phyloP scores from a whole-genome alignment of 805 yeast genomes.

The Candida morakotiae region DNA sequence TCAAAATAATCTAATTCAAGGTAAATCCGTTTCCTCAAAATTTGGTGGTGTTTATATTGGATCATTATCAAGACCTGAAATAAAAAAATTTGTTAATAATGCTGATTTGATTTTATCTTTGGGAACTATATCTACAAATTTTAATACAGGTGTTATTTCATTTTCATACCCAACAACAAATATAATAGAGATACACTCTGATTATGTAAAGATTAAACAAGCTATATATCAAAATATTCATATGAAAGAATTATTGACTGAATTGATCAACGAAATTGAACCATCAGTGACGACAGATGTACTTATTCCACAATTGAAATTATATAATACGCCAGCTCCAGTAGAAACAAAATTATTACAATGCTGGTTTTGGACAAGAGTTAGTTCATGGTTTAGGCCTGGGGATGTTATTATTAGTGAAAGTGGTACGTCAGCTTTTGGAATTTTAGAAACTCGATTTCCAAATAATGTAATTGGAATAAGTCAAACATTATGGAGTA shows the following conservation, averaged over 20 bases:
- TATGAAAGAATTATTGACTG: constrained; percentile 44
- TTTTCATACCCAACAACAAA: constrained; percentile 36
- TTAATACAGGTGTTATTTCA: constrained; percentile 39
- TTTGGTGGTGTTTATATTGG: constrained; percentile 41
- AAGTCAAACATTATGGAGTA: constrained; percentile 74
- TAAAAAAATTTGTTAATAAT: constrained; percentile 32
- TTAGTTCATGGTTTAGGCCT: constrained; percentile 57
- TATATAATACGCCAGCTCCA: constrained; percentile 41
- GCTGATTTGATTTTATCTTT: constrained; percentile 34
- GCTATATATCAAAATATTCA: constrained; percentile 39
- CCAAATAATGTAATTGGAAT: constrained; percentile 61
- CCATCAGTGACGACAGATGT: constrained; percentile 39
- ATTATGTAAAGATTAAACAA: constrained; percentile 36
- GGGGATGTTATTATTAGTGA: constrained; percentile 69
- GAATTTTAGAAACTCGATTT: constrained; percentile 62
- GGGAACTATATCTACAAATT: constrained; percentile 38
- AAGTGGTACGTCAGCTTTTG: constrained; percentile 75
- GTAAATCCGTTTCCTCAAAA: constrained; percentile 19
- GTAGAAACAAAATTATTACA: constrained; percentile 39
- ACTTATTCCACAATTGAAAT: constrained; percentile 53
- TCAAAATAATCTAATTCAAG: constrained; percentile 17
- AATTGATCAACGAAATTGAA: constrained; percentile 33
- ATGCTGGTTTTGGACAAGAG: constrained; percentile 66
- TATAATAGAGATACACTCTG: constrained; percentile 39
- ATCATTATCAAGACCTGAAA: constrained; percentile 32